Percentiles rank a stretch among this genome's conserved stretches.
These are phyloP conservation scores for Fomes fomentarius DNA, from an alignment of 1,284 basidiomycete genomes.

Conservation along the genomic window DNA sequence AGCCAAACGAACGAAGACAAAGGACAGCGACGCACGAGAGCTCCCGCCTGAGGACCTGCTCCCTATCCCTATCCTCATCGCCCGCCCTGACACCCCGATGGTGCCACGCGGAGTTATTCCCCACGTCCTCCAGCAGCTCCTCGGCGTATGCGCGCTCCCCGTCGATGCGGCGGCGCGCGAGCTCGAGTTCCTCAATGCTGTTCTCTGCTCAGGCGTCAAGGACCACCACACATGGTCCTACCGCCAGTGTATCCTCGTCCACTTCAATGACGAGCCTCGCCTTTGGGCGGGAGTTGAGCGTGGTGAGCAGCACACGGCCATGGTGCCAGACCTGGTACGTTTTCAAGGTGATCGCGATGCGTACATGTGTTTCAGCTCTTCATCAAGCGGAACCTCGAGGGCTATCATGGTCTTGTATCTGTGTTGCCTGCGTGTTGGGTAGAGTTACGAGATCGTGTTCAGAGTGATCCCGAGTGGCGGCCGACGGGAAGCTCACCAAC, in stretches of 20 bases:
- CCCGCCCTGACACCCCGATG: slow-evolving; percentile 75
- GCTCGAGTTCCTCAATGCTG: slow-evolving; percentile 80
- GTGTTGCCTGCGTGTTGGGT: slow-evolving; percentile 97
- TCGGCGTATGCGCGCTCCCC: slow-evolving; percentile 83
- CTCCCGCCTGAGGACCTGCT: slow-evolving; percentile 64
- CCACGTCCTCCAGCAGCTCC: slow-evolving; percentile 77
- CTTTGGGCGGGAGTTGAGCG: slow-evolving; percentile 40
- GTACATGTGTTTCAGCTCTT: slow-evolving; percentile 84
- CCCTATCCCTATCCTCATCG: slow-evolving; percentile 62
- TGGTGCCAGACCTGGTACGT: slow-evolving; percentile 99
- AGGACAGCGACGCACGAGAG: slow-evolving; percentile 56
- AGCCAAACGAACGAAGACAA: slow-evolving; percentile 1
- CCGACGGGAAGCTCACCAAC: slow-evolving; percentile 73
- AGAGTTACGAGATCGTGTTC: too few relatives aligned
- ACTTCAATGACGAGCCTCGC: slow-evolving; percentile 75
- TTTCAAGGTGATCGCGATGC: slow-evolving; percentile 82
- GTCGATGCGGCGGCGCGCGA: slow-evolving; percentile 68
- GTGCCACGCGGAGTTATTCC: slow-evolving; percentile 99
- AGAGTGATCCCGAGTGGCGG: slow-evolving; percentile 95
- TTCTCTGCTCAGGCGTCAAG: slow-evolving; percentile 91
- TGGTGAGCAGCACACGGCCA: slow-evolving; percentile 78
- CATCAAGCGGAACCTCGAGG: slow-evolving; percentile 65
- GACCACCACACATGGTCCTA: slow-evolving; percentile 98
- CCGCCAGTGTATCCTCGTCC: slow-evolving; percentile 79
- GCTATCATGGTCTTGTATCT: too few relatives aligned